Conservation (phyloP, 2,329 filamentous ascomycete species). For the Sporothrix curviconia region DNA sequence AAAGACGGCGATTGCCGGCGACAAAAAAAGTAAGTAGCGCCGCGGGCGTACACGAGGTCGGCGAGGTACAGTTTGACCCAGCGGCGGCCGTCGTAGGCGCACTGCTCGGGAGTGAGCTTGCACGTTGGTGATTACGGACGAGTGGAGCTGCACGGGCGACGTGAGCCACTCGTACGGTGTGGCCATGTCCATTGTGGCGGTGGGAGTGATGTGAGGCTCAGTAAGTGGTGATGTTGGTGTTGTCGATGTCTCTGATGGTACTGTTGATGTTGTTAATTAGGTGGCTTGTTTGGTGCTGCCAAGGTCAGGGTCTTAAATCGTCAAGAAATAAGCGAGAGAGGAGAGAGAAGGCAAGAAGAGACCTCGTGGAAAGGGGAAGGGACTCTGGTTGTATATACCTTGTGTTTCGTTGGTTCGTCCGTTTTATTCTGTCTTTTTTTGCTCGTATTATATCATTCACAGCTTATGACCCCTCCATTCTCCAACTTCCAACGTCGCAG, state of each 20-base stretch:
- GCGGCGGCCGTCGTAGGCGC: constrained; percentile 37
- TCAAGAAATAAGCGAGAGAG: not conserved
- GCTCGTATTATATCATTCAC: not conserved
- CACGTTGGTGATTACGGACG: constrained; percentile 29
- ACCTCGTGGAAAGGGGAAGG: not conserved
- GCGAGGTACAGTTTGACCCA: constrained; percentile 29
- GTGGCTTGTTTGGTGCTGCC: too few species aligned
- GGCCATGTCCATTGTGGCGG: constrained; percentile 4
- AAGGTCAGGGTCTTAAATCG: not conserved
- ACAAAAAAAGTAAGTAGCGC: constrained; percentile 8
- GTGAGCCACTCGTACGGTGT: constrained; percentile 30
- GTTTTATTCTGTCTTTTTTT: not conserved
- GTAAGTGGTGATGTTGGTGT: not conserved
- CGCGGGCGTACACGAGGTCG: constrained; percentile 9
- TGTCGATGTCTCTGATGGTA: too few species aligned
- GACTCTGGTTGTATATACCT: constrained; percentile 2
- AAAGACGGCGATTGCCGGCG: constrained; percentile 3
- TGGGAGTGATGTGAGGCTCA: not conserved
- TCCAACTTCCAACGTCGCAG: not conserved
- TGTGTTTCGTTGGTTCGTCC: not conserved
- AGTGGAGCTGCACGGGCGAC: constrained; percentile 35
- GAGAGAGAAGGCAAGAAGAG: not conserved
- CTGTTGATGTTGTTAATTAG: too few species aligned
- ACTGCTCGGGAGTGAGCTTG: constrained; percentile 36
- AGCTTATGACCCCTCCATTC: not conserved